Conservation (phyloP, 257 asterid species). For the Plectranthus barbatus region DNA sequence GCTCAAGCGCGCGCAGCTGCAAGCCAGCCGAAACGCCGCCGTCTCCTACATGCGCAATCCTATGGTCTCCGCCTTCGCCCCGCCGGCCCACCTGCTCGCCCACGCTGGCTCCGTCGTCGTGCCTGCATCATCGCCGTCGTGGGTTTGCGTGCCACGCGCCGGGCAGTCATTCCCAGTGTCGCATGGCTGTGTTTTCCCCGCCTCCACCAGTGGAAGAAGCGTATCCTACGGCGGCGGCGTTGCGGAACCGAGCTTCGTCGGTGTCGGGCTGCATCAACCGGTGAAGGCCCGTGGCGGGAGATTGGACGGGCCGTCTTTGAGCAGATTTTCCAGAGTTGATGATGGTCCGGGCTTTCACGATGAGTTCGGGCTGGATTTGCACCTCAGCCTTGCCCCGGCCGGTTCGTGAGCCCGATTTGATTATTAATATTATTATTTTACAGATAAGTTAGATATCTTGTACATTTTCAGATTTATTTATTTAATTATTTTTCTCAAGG, state of each 20-base stretch:
- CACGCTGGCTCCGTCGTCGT: too few relatives aligned
- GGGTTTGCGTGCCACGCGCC: slow-evolving; percentile 71
- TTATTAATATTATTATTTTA: too few relatives aligned
- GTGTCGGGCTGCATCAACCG: slow-evolving; percentile 44
- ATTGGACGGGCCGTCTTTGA: slow-evolving; percentile 70
- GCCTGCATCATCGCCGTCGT: slow-evolving; percentile 56
- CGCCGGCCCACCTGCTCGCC: slow-evolving; percentile 76
- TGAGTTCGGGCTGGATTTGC: slow-evolving; percentile 68
- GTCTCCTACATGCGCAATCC: slow-evolving; percentile 77
- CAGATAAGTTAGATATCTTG: too few relatives aligned
- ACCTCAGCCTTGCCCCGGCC: slow-evolving; percentile 77
- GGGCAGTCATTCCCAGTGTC: slow-evolving; percentile 50
- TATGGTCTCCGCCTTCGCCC: slow-evolving; percentile 68
- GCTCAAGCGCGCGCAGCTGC: slow-evolving; percentile 80
- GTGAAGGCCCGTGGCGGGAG: slow-evolving; percentile 54
- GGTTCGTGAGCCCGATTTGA: background rate
- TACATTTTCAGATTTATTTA: too few relatives aligned
- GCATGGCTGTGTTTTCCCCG: slow-evolving; percentile 67
- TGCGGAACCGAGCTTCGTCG: slow-evolving; percentile 37
- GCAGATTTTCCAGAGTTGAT: slow-evolving; percentile 54
- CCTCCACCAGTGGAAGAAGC: slow-evolving; percentile 40
- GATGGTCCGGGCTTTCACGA: slow-evolving; percentile 64
- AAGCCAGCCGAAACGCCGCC: slow-evolving; percentile 77
- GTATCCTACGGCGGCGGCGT: slow-evolving; percentile 34
- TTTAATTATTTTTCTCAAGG: too few relatives aligned